Evolutionary conservation across 2,329 filamentous ascomycete genomes (phyloP), one percentile per base, ranked within the genome.

Genomic region (Chrysosporium keratinophilum): DNA sequence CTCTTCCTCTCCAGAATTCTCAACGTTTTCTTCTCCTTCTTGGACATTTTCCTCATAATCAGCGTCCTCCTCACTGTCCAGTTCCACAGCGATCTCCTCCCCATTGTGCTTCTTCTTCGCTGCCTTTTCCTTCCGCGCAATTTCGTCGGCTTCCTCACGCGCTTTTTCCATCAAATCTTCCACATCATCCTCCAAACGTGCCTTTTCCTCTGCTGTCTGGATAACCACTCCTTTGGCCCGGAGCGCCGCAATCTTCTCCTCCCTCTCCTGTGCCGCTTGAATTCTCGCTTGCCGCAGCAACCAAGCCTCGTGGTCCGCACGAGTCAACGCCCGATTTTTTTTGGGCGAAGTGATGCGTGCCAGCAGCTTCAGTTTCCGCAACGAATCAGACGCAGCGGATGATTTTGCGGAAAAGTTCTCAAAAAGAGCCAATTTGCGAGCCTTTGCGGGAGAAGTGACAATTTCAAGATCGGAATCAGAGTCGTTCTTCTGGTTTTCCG

Each of bases 81-180:
- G 14, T 19, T 46, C 42, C 19, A 35, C 19, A 12, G 31, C 42
- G 17, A 40, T 14, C 56, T 78, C 79, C 45, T 78, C 77, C 48
- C 76, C 77, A 28, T 72, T 76, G 4, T 76, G 78, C 63, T 82
- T 81, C 71, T 87, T 91, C 0, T 81, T 82, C 43, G 81, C 82
- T 28, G 80, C 84, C 58, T 82, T 82, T 70, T 98, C 93, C 47
- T 82, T 76, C 62, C 85, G 81, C 69, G 84, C 85, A 48, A 97
- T 83, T 60, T 85, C 83, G 43, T 86, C 80, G 1, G 84, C 90
- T 65, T 97, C 88, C 57, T 82, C 77, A 54, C 89, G 79, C 17
- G 90, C 91, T 62, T 84, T 89, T 46, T 91, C 85, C 23, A 97
- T 80, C 56, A 97, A 79, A 63, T 96, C 85, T 61, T 97, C 93